A percentile compares a stretch with the other conserved stretches of the same genome.
Evolutionary conservation across 169 alveolate genomes (phyloP).

Genomic region (Eimeria praecox): DNA sequence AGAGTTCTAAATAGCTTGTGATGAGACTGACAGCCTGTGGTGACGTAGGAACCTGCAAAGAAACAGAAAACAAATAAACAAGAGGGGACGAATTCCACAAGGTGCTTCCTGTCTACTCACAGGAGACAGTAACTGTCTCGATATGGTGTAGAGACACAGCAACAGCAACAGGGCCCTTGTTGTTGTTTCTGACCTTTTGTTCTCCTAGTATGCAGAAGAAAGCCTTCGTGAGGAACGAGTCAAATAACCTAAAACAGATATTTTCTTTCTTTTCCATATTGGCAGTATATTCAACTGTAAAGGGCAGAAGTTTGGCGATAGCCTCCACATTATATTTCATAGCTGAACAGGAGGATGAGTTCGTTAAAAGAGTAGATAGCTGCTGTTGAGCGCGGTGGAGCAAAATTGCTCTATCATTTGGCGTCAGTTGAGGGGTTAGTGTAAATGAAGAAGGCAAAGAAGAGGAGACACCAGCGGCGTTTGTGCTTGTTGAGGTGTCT

Average conservation of each 20-base stretch:
- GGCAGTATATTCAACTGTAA: slow-evolving; percentile 1
- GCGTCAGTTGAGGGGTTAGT: neutral
- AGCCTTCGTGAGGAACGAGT: slow-evolving; percentile 35
- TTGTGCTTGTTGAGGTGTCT: neutral
- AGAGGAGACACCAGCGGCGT: neutral
- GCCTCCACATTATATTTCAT: slow-evolving; percentile 48
- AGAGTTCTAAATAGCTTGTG: neutral
- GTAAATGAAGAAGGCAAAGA: neutral
- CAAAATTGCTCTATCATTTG: neutral
- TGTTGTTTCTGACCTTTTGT: neutral
- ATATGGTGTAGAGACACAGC: neutral
- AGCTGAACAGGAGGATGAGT: slow-evolving; percentile 26
- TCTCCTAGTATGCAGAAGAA: slow-evolving; percentile 46
- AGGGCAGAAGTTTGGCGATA: slow-evolving; percentile 35
- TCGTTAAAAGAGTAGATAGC: neutral
- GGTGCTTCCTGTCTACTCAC: neutral
- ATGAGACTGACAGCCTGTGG: slow-evolving; percentile 16
- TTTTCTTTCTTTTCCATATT: neutral
- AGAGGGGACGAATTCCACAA: neutral
- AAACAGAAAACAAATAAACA: neutral
- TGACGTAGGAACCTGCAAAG: neutral
- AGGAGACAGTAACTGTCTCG: neutral
- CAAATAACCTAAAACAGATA: slow-evolving; percentile 32
- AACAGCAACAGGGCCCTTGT: neutral
- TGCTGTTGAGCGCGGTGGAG: neutral